Evolutionary conservation across 1,139 yeast species (phyloP).

Genomic region (Suhomyces taliae): DNA sequence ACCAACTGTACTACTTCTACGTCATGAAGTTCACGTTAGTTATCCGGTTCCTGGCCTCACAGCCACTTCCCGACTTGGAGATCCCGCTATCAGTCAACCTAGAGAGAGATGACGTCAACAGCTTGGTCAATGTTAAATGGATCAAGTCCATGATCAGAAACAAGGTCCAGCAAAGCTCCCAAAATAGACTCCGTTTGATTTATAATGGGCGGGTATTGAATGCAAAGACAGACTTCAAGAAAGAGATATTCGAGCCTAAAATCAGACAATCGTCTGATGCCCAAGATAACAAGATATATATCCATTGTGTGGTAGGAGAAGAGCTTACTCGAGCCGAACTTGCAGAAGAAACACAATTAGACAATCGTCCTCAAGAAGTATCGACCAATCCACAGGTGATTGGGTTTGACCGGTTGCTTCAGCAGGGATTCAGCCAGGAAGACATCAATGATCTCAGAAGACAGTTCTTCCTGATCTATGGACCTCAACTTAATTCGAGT

Average conservation of each 20-base stretch:
- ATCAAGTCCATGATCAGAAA: constrained; percentile 31
- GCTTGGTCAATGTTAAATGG: constrained; percentile 32
- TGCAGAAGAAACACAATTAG: constrained; percentile 60
- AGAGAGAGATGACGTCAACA: constrained; percentile 34
- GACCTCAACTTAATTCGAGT: constrained; percentile 20
- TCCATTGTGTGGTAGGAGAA: constrained; percentile 85
- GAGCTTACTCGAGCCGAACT: constrained; percentile 58
- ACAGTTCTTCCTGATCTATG: constrained; percentile 73
- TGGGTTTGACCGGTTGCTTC: constrained; percentile 81
- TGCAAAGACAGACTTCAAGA: constrained; percentile 55
- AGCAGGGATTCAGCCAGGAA: constrained; percentile 78
- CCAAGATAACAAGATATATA: constrained; percentile 38
- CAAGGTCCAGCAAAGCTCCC: constrained; percentile 25
- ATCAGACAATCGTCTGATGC: constrained; percentile 12
- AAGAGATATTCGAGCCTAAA: constrained; percentile 45
- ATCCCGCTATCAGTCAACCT: constrained; percentile 32
- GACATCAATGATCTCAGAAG: constrained; percentile 71
- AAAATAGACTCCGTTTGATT: constrained; percentile 65
- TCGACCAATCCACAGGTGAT: constrained; percentile 69
- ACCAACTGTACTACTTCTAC: not conserved
- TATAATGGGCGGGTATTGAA: constrained; percentile 72
- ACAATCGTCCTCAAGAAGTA: constrained; percentile 48
- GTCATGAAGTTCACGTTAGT: constrained; percentile 23
- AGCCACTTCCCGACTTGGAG: constrained; percentile 28
- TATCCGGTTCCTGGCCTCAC: constrained; percentile 32